A percentile compares a stretch with the other conserved stretches of the same genome.
These are phyloP conservation scores for Centella asiatica DNA, from an alignment of 129 eudicot genomes.

Conservation along the genomic window DNA sequence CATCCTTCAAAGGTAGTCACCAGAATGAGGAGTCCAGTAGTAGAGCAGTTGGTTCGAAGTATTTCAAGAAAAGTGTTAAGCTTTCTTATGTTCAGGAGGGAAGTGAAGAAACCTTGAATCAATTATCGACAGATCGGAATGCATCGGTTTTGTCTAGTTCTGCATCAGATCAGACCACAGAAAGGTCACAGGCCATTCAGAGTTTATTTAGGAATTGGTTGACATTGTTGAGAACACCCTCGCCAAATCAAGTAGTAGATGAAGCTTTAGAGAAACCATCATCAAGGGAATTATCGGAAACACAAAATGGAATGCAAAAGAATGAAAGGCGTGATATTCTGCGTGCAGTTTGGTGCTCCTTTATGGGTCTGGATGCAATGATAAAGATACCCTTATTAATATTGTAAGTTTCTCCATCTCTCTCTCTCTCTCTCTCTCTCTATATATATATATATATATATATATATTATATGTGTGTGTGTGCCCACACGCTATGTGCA, in stretches of 20 bases:
- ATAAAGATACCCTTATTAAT: conserved; percentile 61
- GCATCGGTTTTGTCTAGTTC: conserved; percentile 32
- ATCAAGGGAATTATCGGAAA: conserved; percentile 30
- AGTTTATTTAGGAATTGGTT: conserved; percentile 67
- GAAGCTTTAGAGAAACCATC: conserved; percentile 27
- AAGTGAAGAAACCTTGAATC: conserved; percentile 47
- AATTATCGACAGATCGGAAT: conserved; percentile 41
- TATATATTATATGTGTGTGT: background rate
- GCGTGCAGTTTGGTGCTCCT: conserved; percentile 41
- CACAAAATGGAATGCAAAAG: conserved; percentile 17
- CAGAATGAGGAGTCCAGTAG: conserved; percentile 56
- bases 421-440: conserved; percentile 4
- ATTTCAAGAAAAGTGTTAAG: conserved; percentile 41
- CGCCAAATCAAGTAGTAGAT: conserved; percentile 34
- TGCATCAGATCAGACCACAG: conserved; percentile 31
- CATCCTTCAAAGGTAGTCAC: conserved; percentile 56
- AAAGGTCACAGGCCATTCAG: conserved; percentile 58
- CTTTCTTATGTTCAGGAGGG: conserved; percentile 57
- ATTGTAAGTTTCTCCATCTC: conserved; percentile 51
- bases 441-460: background rate
- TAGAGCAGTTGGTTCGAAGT: conserved; percentile 44
- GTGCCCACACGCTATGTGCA: no score
- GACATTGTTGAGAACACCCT: conserved; percentile 53
- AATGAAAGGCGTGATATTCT: conserved; percentile 42
- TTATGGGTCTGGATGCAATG: conserved; percentile 65